A percentile compares a stretch with the other conserved stretches of the same genome.
These are phyloP conservation scores for Drechslerella coelobrocha DNA, from an alignment of 2,329 filamentous ascomycete genomes.

Conservation along the genomic window DNA sequence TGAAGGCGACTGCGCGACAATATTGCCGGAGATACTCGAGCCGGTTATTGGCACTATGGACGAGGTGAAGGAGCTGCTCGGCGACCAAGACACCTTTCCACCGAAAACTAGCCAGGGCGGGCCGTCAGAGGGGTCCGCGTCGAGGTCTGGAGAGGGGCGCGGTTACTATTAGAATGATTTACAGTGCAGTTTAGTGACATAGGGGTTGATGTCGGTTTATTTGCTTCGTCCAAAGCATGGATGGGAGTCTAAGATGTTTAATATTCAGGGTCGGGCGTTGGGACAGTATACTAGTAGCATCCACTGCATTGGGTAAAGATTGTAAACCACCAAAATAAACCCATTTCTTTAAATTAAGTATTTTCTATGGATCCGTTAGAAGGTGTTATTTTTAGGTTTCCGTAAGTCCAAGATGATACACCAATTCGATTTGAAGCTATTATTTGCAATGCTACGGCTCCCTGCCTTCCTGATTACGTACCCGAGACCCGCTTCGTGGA, in stretches of 20 bases:
- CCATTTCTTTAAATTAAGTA: too few species aligned
- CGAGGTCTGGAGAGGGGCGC: conserved; percentile 14
- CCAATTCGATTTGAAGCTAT: background rate
- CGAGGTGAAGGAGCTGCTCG: conserved; percentile 23
- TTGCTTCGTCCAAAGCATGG: background rate
- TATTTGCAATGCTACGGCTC: background rate
- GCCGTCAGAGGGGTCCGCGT: conserved; percentile 1
- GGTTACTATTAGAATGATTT: conserved; percentile 46
- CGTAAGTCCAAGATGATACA: too few species aligned
- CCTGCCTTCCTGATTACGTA: background rate
- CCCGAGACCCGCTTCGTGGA: background rate
- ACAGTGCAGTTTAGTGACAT: background rate
- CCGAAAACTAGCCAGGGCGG: conserved; percentile 25
- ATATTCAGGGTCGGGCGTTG: background rate
- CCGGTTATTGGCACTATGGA: conserved; percentile 56
- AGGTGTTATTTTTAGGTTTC: too few species aligned
- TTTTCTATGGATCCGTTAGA: too few species aligned
- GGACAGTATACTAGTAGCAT: background rate
- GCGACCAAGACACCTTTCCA: conserved; percentile 30
- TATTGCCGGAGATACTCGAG: conserved; percentile 62
- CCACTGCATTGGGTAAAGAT: background rate
- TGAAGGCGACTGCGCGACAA: conserved; percentile 63
- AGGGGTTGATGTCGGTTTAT: background rate
- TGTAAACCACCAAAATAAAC: too few species aligned
- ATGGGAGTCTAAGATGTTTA: too few species aligned